Percentiles rank a stretch among this genome's conserved stretches.
Evolutionary conservation across 2,329 filamentous ascomycete genomes (phyloP).

Genomic region (Macrophomina pseudophaseolina): DNA sequence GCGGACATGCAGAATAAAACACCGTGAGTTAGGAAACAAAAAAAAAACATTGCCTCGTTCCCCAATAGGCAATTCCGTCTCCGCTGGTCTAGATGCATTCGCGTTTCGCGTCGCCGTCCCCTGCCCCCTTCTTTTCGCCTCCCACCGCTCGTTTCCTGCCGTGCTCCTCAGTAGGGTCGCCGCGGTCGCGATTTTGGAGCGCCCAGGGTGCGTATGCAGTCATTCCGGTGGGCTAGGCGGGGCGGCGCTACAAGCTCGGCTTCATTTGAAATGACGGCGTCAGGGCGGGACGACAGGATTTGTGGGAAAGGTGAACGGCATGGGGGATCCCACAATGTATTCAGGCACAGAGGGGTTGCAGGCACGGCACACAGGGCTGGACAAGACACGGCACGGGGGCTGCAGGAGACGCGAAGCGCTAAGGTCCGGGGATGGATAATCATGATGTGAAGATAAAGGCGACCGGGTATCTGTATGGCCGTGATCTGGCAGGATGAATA

Average conservation of each 20-base stretch:
- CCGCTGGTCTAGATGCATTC: background rate
- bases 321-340: background rate
- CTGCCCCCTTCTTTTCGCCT: background rate
- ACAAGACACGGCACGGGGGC: slow-evolving; percentile 1
- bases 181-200: background rate
- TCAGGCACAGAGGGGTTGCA: slow-evolving; percentile 3
- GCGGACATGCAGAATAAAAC: background rate
- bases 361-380: slow-evolving; percentile 12
- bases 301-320: background rate
- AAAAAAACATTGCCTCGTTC: background rate
- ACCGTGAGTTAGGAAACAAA: background rate
- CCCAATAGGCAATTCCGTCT: background rate
- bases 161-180: no score
- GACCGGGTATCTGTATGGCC: background rate
- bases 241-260: background rate
- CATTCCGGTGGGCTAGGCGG: background rate
- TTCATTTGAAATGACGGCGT: slow-evolving; percentile 4
- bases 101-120: background rate
- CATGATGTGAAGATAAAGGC: background rate
- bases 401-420: background rate
- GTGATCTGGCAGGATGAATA: background rate
- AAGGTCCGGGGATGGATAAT: background rate
- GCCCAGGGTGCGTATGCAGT: background rate
- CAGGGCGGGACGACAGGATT: background rate
- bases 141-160: background rate